Conservation (phyloP, 306 rosid species). For the Pueraria montana region DNA sequence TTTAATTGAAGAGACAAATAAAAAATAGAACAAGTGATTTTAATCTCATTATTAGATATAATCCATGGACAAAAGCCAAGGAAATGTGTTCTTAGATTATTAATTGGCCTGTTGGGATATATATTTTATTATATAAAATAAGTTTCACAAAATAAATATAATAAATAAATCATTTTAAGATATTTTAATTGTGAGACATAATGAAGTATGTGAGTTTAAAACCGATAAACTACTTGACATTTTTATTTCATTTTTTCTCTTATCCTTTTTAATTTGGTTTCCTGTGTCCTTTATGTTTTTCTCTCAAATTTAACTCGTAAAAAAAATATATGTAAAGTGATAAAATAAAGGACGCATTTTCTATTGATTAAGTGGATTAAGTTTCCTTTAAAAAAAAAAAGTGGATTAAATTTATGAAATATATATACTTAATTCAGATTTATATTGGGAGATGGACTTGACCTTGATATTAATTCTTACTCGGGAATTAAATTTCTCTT, state of each 20-base stretch:
- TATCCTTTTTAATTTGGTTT: not conserved
- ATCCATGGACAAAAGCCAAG: not conserved
- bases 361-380: not conserved
- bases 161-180: not conserved
- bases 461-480: not conserved
- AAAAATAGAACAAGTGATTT: no score
- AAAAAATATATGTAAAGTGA: not conserved
- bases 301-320: not conserved
- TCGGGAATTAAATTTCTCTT: not conserved
- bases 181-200: not conserved
- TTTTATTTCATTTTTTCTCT: not conserved
- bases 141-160: not conserved
- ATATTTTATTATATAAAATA: not conserved
- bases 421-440: not conserved
- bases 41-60: no score
- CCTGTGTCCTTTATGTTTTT: not conserved
- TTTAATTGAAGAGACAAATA: not conserved
- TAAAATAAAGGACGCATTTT: not conserved
- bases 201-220: no score
- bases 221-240: not conserved
- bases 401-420: not conserved
- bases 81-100: not conserved
- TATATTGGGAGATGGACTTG: not conserved
- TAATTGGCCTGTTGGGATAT: no score
- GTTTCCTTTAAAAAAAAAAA: no score